These are phyloP conservation scores for Pelargonium cotyledonis DNA, from an alignment of 441 rosid genomes.

Conservation along the genomic window DNA sequence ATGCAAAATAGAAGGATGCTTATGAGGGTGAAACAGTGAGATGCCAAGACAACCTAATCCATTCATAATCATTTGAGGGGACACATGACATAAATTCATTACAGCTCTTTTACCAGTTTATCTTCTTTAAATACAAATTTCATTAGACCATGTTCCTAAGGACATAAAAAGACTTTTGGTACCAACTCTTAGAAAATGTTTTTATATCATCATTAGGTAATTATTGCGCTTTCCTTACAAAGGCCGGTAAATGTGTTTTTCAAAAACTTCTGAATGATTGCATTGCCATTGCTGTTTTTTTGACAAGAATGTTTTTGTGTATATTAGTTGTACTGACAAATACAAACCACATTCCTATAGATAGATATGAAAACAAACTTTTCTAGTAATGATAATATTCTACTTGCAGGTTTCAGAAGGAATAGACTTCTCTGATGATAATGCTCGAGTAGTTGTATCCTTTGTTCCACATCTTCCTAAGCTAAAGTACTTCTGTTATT, in stretches of 20 bases:
- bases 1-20: not conserved
- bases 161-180: not conserved
- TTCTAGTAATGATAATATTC: constrained; percentile 8
- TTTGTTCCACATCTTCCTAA: constrained; percentile 22
- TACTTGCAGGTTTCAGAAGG: constrained; percentile 94
- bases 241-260: not conserved
- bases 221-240: not conserved
- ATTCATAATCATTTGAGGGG: constrained; percentile 2
- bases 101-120: not conserved
- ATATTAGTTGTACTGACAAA: not conserved
- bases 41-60: constrained; percentile 6
- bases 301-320: not conserved
- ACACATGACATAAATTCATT: not conserved
- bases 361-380: constrained; percentile 2
- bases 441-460: constrained; percentile 99
- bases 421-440: constrained; percentile 90
- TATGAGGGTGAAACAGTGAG: not conserved
- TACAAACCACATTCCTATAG: not conserved
- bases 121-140: not conserved
- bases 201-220: not conserved
- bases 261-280: not conserved
- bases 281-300: not conserved
- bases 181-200: not conserved
- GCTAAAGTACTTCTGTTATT: constrained; percentile 8
- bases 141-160: not conserved